A percentile compares a stretch with the other conserved stretches of the same genome.
These are phyloP conservation scores for Malus hybrid DNA, from an alignment of 331 rosid genomes.

Conservation along the genomic window DNA sequence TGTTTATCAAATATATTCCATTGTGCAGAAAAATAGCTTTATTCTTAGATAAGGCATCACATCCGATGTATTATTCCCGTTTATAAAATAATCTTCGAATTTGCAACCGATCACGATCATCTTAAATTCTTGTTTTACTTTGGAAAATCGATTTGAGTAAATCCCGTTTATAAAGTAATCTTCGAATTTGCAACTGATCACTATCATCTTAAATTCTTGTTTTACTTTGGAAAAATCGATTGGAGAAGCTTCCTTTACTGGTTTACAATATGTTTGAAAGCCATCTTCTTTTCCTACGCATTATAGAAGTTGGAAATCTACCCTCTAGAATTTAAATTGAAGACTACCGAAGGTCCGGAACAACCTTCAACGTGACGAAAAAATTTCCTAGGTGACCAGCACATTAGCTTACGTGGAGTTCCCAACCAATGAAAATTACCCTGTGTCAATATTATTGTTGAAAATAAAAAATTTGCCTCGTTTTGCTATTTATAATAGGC, in stretches of 20 bases:
- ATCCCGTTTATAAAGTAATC: no score
- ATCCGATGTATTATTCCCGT: background rate
- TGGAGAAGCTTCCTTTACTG: background rate
- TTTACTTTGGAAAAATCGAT: no score
- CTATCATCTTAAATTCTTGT: no score
- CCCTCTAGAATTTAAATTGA: background rate
- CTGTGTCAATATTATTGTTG: no score
- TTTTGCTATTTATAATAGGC: no score
- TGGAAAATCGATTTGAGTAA: background rate
- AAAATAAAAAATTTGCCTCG: no score
- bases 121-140: background rate
- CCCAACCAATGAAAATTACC: no score
- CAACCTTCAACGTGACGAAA: background rate
- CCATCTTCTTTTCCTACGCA: background rate
- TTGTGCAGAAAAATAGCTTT: background rate
- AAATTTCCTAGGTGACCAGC: no score
- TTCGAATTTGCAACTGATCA: no score
- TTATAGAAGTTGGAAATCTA: background rate
- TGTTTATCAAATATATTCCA: background rate
- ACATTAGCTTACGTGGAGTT: no score
- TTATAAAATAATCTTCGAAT: background rate
- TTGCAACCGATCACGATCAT: background rate
- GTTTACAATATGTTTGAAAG: background rate
- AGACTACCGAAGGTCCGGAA: background rate
- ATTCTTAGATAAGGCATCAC: background rate